A percentile compares a stretch with the other conserved stretches of the same genome.
phyloP scores from a whole-genome alignment of 805 yeast species.

The Lachancea dasiensis region DNA sequence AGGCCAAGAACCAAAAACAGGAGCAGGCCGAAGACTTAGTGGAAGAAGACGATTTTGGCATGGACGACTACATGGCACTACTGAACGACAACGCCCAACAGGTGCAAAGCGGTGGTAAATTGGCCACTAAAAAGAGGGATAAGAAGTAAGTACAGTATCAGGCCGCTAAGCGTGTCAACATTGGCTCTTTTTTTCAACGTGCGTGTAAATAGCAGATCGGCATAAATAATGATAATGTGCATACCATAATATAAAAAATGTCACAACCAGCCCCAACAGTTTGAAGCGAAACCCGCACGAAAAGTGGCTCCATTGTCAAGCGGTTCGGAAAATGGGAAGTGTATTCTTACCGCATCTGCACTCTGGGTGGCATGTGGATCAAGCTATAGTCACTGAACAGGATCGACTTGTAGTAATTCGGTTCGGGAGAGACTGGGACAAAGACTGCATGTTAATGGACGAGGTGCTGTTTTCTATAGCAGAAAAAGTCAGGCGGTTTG shows the following conservation, averaged over 20 bases:
- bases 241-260: background rate
- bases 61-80: slow-evolving; percentile 31
- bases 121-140: slow-evolving; percentile 27
- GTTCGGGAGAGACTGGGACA: slow-evolving; percentile 75
- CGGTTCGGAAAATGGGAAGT: slow-evolving; percentile 53
- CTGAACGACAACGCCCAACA: slow-evolving; percentile 27
- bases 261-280: background rate
- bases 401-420: slow-evolving; percentile 82
- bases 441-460: slow-evolving; percentile 86
- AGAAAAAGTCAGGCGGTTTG: slow-evolving; percentile 81
- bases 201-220: slow-evolving; percentile 4
- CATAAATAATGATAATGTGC: background rate
- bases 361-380: slow-evolving; percentile 97
- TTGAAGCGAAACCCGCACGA: too few relatives aligned
- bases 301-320: background rate
- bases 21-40: slow-evolving; percentile 9
- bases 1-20: slow-evolving; percentile 11
- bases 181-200: background rate
- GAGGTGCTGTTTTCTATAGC: slow-evolving; percentile 74
- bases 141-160: slow-evolving; percentile 15
- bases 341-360: slow-evolving; percentile 74
- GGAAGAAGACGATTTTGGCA: slow-evolving; percentile 21
- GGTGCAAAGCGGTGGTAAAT: slow-evolving; percentile 29
- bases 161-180: background rate
- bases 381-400: slow-evolving; percentile 90